These are phyloP conservation scores for Phytophthora hybrid DNA, from an alignment of 352 stramenopile genomes.

Conservation along the genomic window DNA sequence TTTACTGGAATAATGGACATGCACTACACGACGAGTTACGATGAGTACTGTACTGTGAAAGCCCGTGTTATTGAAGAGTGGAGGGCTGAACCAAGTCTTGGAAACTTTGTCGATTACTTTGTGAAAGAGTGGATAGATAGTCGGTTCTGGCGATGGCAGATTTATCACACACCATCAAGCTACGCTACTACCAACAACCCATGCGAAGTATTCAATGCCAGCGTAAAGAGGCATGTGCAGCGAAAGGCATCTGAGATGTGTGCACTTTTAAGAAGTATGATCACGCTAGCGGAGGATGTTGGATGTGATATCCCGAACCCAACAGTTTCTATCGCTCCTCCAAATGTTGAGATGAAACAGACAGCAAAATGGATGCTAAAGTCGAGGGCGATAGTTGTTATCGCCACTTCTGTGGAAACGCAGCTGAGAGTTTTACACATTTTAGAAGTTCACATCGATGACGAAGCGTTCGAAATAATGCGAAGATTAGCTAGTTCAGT, in stretches of 20 bases:
- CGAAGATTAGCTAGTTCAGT: neutral
- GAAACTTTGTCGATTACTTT: slow-evolving; percentile 5
- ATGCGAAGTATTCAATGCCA: slow-evolving; percentile 10
- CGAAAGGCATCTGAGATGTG: neutral
- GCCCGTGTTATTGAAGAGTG: slow-evolving; percentile 1
- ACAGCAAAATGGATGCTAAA: slow-evolving; percentile 24
- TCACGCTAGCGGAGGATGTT: neutral
- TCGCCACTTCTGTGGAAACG: neutral
- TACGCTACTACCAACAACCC: slow-evolving; percentile 19
- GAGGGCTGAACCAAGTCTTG: neutral
- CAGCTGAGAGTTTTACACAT: slow-evolving; percentile 12
- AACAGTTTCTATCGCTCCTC: neutral
- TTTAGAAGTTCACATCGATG: slow-evolving; percentile 14
- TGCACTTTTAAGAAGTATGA: neutral
- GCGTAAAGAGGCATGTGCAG: slow-evolving; percentile 12
- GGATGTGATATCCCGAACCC: neutral
- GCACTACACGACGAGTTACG: slow-evolving; percentile 2
- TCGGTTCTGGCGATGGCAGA: slow-evolving; percentile 16
- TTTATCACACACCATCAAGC: slow-evolving; percentile 2
- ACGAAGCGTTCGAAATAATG: neutral
- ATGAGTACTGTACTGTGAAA: slow-evolving; percentile 4
- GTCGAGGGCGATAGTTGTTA: slow-evolving; percentile 1
- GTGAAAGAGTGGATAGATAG: slow-evolving; percentile 14
- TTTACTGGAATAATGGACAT: slow-evolving; percentile 20
- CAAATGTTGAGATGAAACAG: slow-evolving; percentile 15